Conservation (phyloP, 108 stramenopile genomes). For the Ochromonas danica region DNA sequence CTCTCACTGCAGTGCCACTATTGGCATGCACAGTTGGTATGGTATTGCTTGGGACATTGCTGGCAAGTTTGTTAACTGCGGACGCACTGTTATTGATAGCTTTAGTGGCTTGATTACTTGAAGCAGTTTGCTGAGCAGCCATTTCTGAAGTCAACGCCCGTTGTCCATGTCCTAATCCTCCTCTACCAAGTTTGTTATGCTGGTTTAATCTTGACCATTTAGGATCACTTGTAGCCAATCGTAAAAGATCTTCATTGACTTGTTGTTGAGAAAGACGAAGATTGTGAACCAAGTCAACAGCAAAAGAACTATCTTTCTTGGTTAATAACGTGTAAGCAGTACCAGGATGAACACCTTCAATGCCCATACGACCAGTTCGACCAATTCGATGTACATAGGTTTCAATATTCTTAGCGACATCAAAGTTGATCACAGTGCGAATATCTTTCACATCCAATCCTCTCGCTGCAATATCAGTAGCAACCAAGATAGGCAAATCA, state of each 20-base stretch:
- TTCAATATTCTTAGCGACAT: constrained; percentile 34
- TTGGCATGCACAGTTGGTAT: no score
- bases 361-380: constrained; percentile 45
- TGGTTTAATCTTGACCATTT: constrained; percentile 16
- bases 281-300: constrained; percentile 32
- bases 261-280: neutral
- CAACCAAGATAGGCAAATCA: neutral
- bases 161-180: no score
- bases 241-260: neutral
- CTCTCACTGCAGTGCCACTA: no score
- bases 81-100: no score
- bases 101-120: no score
- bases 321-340: constrained; percentile 51
- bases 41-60: no score
- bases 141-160: no score
- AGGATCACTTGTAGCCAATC: constrained; percentile 7
- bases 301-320: constrained; percentile 37
- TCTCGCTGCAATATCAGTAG: constrained; percentile 28
- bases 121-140: no score
- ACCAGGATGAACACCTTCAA: constrained; percentile 48
- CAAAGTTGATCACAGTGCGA: constrained; percentile 30
- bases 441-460: constrained; percentile 34
- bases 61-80: no score
- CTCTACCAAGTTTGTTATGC: no score
- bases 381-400: constrained; percentile 34